Conservation (phyloP, 208 protist species). For the Angomonas deanei region DNA sequence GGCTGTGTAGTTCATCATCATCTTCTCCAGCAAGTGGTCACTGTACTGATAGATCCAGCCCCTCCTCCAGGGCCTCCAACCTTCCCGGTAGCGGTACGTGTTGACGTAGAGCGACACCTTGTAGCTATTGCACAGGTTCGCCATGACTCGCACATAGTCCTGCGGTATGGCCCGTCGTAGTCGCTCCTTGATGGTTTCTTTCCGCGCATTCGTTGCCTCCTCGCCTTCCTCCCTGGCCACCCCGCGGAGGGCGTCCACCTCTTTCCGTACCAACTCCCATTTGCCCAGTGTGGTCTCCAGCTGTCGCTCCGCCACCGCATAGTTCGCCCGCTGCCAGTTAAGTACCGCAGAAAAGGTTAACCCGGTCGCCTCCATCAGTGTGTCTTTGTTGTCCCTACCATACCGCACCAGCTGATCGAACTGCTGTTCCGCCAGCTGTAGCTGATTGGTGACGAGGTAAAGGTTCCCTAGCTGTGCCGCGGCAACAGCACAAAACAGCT, state of each 20-base stretch:
- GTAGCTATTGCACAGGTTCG: slow-evolving; percentile 49
- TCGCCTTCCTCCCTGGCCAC: not conserved
- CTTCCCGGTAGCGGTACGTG: slow-evolving; percentile 86
- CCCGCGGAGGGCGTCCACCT: not conserved
- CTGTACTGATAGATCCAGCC: slow-evolving; percentile 55
- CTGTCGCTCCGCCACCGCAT: slow-evolving; percentile 64
- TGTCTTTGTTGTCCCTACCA: slow-evolving; percentile 22
- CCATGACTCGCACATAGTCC: slow-evolving; percentile 42
- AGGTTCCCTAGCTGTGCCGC: slow-evolving; percentile 76
- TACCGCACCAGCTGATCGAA: slow-evolving; percentile 47
- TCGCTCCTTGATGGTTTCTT: not conserved
- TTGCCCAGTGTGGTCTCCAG: slow-evolving; percentile 43
- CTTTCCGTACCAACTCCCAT: slow-evolving; percentile 36
- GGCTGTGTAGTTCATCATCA: slow-evolving; percentile 53
- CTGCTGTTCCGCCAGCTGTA: slow-evolving; percentile 55
- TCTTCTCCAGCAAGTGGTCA: slow-evolving; percentile 78
- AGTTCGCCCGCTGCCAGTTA: slow-evolving; percentile 71
- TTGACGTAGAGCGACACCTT: slow-evolving; percentile 58
- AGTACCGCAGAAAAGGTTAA: slow-evolving; percentile 68
- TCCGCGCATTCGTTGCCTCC: not conserved
- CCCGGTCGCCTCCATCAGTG: slow-evolving; percentile 59
- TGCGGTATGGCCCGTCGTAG: slow-evolving; percentile 25
- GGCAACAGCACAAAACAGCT: slow-evolving; percentile 50
- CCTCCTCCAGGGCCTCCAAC: slow-evolving; percentile 75
- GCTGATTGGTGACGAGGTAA: slow-evolving; percentile 78